Evolutionary conservation across 441 rosid genomes (phyloP), one percentile per base, ranked within the genome.

Genomic region (Syzygium malaccense): DNA sequence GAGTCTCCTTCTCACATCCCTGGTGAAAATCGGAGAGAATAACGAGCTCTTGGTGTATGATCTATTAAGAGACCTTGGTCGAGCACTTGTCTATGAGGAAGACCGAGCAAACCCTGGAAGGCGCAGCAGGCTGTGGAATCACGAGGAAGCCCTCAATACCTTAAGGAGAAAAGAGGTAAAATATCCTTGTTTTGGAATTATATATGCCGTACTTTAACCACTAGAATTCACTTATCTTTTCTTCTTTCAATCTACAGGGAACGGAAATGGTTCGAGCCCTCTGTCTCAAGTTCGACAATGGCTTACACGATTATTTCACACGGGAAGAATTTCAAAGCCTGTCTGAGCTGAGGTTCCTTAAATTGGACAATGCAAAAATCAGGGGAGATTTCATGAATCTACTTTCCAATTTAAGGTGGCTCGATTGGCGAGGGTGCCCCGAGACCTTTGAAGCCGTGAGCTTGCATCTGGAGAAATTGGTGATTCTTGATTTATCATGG

Each of bases 31-130:
- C 11, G 18, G 3, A 3, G 88, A 71, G 26, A 8, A 71, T 5
- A 51, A 71, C 2, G 37, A 51, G 33, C 48, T 87, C 13, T 33
- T 6, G 2, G 0, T 87, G 88, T 14, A 14, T 37, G 41, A 71
- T 54, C 7, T 6, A 14, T 83, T 87, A 0, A 71, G 84, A 68
- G 85, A 87, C 15, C 19, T 71, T 7, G 85, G 85, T 7, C 51
- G 66, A 68, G 3, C 0, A 54, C n/a, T 68, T 18, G 49, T 71
- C 85, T 0, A 0, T 2, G 1, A 2, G 8, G 85, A 71, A 49
- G 6, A 56, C 1, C 20, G 3, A 0, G 0, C 2, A 0, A 7
- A 45, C 8, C 41, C 53, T 8, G 60, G 85, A 32, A 32, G 5
- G 19, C 55, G 51, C 3, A 71, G 30, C 4, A 71, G 60, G 88